phyloP scores from a whole-genome alignment of 179 eudicot genomes.

The Silene coronaria region DNA sequence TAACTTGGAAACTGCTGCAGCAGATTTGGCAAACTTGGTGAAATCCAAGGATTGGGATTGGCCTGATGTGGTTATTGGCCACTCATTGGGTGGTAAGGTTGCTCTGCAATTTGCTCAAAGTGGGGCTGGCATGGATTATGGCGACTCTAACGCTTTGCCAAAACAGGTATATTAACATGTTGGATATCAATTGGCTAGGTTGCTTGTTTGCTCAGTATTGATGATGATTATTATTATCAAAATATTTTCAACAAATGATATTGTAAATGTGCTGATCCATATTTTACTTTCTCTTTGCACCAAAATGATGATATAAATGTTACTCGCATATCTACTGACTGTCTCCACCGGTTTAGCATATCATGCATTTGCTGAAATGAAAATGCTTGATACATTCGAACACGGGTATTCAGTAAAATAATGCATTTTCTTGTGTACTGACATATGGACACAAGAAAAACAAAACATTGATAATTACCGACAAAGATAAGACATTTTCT shows the following conservation, averaged over 20 bases:
- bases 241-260: not conserved
- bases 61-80: slow-evolving; percentile 92
- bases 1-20: slow-evolving; percentile 72
- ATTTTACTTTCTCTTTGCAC: not conserved
- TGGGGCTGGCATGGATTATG: slow-evolving; percentile 62
- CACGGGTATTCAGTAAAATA: not conserved
- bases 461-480: not conserved
- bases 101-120: slow-evolving; percentile 80
- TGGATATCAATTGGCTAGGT: not conserved
- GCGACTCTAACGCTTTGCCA: slow-evolving; percentile 49
- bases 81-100: slow-evolving; percentile 95
- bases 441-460: not conserved
- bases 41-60: slow-evolving; percentile 71
- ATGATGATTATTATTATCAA: not conserved
- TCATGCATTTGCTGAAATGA: slow-evolving; percentile 2
- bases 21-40: slow-evolving; percentile 77
- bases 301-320: not conserved
- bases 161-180: slow-evolving; percentile 53
- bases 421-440: not conserved
- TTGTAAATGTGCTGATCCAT: not conserved
- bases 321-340: not conserved
- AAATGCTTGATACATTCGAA: slow-evolving; percentile 4
- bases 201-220: not conserved
- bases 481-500: not conserved
- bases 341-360: not conserved